Evolutionary conservation across 2,329 filamentous ascomycete genomes (phyloP), one percentile per base, ranked within the genome.

Genomic region (Magnaporthiopsis rhizophila): DNA sequence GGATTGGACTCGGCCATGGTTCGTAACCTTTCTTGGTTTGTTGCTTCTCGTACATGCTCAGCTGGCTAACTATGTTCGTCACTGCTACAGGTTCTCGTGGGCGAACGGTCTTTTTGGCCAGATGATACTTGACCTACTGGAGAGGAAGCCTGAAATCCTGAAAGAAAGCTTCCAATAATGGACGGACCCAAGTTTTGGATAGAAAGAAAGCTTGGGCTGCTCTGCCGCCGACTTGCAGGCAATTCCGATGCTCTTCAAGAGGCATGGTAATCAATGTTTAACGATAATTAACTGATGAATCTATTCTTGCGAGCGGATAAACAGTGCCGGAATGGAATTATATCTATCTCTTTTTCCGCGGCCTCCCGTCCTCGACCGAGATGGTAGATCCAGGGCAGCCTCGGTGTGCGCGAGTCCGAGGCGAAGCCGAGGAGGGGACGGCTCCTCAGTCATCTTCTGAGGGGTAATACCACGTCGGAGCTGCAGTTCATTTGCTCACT

Each of bases 71-170:
- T 57, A 13, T 28, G 15, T 7, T 45, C 66, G 38, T 65, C 64
- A n/a, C 5, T 50, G n/a, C 3, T 9, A 24, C 81, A 92, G 89
- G 89, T 95, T 96, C 72, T 89, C 90, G 1, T 95, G 91, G 91
- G 91, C 90, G n/a, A 95, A 95, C 72, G 91, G 89, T 0, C 84
- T 96, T 26, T 94, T 93, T 73, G 89, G 90, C n/a, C 88, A 94
- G 77, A 89, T 90, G 66, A 85, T 96, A 34, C 75, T 95, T 64
- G 89, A 93, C 75, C 72, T 95, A 64, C 86, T 87, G n/a, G 79
- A 82, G 66, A 80, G 90, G 73, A 90, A 89, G 72, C 90, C 89
- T 7, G 77, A 87, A 6, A 67, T 79, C 3, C 66, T 80, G 28
- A 68, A 72, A 61, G 67, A 71, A 64, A 77, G 73, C 58, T 80